phyloP scores from a whole-genome alignment of 2,329 filamentous ascomycete genomes.

The Ascosphaera apis region DNA sequence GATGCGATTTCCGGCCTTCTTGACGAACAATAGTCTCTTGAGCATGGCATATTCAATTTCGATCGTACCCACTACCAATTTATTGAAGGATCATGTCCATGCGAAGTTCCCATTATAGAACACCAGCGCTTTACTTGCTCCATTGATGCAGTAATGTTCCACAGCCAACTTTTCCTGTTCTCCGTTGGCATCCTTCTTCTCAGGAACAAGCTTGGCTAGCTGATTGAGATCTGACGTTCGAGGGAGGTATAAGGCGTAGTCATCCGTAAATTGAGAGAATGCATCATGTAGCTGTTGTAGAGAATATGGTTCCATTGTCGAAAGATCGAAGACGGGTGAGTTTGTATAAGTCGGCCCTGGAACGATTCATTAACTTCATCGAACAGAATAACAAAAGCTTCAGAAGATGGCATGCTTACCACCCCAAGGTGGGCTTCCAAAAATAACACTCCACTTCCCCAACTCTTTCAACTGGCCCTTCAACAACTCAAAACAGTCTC shows the following conservation, averaged over 20 bases:
- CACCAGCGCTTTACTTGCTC: constrained; percentile 57
- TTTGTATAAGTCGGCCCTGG: constrained; percentile 38
- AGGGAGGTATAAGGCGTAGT: constrained; percentile 59
- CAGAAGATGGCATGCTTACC: constrained; percentile 23
- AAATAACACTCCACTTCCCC: constrained; percentile 35
- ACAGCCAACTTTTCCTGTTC: constrained; percentile 39
- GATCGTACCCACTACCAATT: too few relatives aligned
- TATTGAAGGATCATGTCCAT: constrained; percentile 14
- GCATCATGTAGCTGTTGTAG: constrained; percentile 37
- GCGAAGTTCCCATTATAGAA: constrained; percentile 33
- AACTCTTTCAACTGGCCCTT: constrained; percentile 22
- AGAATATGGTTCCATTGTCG: constrained; percentile 72
- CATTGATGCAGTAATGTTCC: constrained; percentile 77
- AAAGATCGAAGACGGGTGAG: constrained; percentile 56
- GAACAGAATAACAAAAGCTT: too few relatives aligned
- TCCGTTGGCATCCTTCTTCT: constrained; percentile 12
- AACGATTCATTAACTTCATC: not conserved
- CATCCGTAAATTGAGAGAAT: constrained; percentile 29
- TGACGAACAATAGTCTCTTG: too few relatives aligned
- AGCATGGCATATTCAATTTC: too few relatives aligned
- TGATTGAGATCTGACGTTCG: constrained; percentile 65
- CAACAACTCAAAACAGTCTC: constrained; percentile 63
- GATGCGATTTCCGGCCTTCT: too few relatives aligned
- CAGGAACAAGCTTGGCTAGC: constrained; percentile 33
- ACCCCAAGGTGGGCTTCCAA: constrained; percentile 53